Evolutionary conservation across 2,329 filamentous ascomycete genomes (phyloP).

Genomic region (Fusarium gaditjirri): DNA sequence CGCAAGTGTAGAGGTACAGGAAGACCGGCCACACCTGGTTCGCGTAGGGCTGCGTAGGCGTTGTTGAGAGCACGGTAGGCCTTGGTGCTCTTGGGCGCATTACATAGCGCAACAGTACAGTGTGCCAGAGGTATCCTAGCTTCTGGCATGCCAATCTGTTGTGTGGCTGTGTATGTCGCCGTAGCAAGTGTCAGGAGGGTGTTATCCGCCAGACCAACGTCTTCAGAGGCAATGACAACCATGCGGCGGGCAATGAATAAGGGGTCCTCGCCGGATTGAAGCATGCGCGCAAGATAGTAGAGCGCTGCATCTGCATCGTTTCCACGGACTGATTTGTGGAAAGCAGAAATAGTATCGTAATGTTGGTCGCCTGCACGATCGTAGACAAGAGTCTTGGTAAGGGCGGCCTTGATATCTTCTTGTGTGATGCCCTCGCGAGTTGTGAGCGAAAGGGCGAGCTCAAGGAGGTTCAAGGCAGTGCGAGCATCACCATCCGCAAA

Average conservation of each 20-base stretch:
- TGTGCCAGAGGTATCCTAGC: slow-evolving; percentile 93
- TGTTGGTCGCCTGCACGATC: slow-evolving; percentile 96
- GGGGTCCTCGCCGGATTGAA: slow-evolving; percentile 93
- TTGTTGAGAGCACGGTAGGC: slow-evolving; percentile 86
- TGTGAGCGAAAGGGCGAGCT: slow-evolving; percentile 81
- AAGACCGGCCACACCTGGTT: slow-evolving; percentile 83
- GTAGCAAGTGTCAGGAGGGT: slow-evolving; percentile 85
- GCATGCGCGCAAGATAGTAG: slow-evolving; percentile 96
- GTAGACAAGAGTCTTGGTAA: slow-evolving; percentile 95
- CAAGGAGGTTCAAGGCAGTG: slow-evolving; percentile 90
- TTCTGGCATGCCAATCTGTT: slow-evolving; percentile 96
- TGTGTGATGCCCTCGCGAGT: slow-evolving; percentile 72
- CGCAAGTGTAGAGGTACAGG: slow-evolving; percentile 88
- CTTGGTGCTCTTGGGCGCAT: slow-evolving; percentile 87
- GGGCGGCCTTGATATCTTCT: slow-evolving; percentile 79
- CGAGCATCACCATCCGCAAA: slow-evolving; percentile 94
- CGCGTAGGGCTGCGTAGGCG: slow-evolving; percentile 79
- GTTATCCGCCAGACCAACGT: slow-evolving; percentile 91
- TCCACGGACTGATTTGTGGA: slow-evolving; percentile 95
- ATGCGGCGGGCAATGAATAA: slow-evolving; percentile 92
- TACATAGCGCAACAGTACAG: slow-evolving; percentile 80
- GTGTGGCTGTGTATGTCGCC: slow-evolving; percentile 84
- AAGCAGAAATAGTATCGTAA: slow-evolving; percentile 96
- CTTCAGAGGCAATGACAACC: slow-evolving; percentile 94
- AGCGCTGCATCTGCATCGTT: slow-evolving; percentile 87